These are phyloP conservation scores for Penicillium angulare DNA, from an alignment of 495 filamentous ascomycete genomes.

Conservation along the genomic window DNA sequence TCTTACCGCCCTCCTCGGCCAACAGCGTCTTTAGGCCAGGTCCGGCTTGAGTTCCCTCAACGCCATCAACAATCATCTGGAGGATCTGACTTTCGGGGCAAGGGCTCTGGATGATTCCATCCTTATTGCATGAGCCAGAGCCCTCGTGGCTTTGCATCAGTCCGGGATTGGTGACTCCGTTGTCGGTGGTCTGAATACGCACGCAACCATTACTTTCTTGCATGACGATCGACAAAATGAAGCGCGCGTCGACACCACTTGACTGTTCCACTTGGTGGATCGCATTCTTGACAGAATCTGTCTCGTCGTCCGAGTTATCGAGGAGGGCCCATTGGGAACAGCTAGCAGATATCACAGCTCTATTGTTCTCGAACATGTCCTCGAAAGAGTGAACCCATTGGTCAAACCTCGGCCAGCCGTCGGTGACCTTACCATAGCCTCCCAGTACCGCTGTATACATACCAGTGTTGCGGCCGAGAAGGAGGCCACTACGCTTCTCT, in stretches of 20 bases:
- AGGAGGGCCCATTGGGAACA: slow-evolving; percentile 38
- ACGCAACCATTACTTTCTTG: no score
- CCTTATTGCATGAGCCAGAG: slow-evolving; percentile 40
- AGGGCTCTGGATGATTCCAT: slow-evolving; percentile 32
- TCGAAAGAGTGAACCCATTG: slow-evolving; percentile 21
- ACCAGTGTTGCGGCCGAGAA: slow-evolving; percentile 17
- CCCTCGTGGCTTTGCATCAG: slow-evolving; percentile 50
- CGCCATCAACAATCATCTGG: slow-evolving; percentile 51
- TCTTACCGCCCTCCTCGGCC: slow-evolving; percentile 22
- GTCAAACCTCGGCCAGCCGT: slow-evolving; percentile 18
- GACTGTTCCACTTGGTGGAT: slow-evolving; percentile 38
- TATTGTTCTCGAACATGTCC: slow-evolving; percentile 38
- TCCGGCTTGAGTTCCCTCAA: slow-evolving; percentile 35
- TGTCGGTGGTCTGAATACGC: no score
- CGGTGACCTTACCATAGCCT: slow-evolving; percentile 15
- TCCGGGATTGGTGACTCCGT: no score
- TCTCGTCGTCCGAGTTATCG: slow-evolving; percentile 44
- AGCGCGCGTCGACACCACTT: slow-evolving; percentile 50
- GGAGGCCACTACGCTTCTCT: slow-evolving; percentile 13
- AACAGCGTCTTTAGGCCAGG: slow-evolving; percentile 43
- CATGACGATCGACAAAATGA: no score
- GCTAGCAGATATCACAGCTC: slow-evolving; percentile 35
- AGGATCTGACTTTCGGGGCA: slow-evolving; percentile 44
- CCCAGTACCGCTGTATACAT: slow-evolving; percentile 20
- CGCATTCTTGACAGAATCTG: slow-evolving; percentile 31